Conservation (phyloP, 345 rosid species). For the Laguncularia racemosa region DNA sequence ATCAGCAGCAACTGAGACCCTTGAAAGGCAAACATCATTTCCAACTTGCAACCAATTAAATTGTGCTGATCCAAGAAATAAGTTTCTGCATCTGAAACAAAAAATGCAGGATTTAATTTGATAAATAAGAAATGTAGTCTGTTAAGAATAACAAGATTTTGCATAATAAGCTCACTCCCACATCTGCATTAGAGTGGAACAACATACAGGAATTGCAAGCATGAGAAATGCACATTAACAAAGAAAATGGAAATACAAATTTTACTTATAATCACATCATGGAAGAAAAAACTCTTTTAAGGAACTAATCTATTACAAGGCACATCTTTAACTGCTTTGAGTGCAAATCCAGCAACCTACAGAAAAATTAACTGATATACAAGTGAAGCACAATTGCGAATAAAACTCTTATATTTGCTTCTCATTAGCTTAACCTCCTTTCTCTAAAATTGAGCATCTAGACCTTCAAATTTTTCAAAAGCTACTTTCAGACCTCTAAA, state of each 20-base stretch:
- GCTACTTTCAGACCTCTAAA: too few relatives aligned
- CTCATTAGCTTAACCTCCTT: too few relatives aligned
- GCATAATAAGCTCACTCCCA: background rate
- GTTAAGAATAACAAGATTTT: conserved; percentile 1
- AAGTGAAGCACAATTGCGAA: too few relatives aligned
- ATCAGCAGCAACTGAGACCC: conserved; percentile 96
- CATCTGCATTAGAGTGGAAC: background rate
- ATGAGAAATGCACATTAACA: background rate
- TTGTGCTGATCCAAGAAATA: conserved; percentile 42
- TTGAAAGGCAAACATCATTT: conserved; percentile 51
- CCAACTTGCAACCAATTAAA: conserved; percentile 45
- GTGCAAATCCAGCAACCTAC: too few relatives aligned
- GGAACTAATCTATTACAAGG: too few relatives aligned
- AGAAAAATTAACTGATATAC: too few relatives aligned
- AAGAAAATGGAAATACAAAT: background rate
- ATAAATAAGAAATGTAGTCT: background rate
- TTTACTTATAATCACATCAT: background rate
- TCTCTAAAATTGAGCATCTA: too few relatives aligned
- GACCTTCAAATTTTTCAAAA: too few relatives aligned
- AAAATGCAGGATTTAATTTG: background rate
- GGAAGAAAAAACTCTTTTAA: too few relatives aligned
- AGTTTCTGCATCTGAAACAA: conserved; percentile 48
- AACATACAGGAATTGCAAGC: background rate
- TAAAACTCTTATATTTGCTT: too few relatives aligned
- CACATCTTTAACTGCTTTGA: too few relatives aligned